Conservation (phyloP, 2,329 filamentous ascomycete species). For the Fusarium hainanense region DNA sequence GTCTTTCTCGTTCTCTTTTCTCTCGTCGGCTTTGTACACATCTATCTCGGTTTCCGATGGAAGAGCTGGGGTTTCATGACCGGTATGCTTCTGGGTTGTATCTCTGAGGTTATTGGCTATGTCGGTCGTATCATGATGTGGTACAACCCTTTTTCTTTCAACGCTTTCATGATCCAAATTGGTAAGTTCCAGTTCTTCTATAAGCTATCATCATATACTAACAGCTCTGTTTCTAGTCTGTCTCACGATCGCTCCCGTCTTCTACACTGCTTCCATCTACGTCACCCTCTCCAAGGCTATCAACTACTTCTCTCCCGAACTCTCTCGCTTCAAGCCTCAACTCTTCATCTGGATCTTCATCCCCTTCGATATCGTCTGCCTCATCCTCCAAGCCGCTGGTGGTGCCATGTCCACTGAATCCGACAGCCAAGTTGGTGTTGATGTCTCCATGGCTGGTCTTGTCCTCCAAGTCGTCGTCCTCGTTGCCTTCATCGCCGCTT, state of each 20-base stretch:
- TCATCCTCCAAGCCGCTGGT: conserved; percentile 67
- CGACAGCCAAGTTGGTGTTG: conserved; percentile 51
- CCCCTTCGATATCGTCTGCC: conserved; percentile 66
- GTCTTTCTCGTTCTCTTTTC: conserved; percentile 63
- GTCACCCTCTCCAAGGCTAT: conserved; percentile 65
- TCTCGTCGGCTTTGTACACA: conserved; percentile 55
- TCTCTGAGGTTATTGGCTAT: conserved; percentile 71
- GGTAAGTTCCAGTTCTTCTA: conserved; percentile 50
- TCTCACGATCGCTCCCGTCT: conserved; percentile 62
- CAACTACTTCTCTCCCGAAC: conserved; percentile 52
- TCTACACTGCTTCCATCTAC: conserved; percentile 72
- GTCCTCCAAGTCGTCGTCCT: conserved; percentile 69
- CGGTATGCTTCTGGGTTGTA: conserved; percentile 66
- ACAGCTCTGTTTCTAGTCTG: conserved; percentile 54
- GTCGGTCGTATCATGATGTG: conserved; percentile 67
- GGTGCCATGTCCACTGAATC: conserved; percentile 61
- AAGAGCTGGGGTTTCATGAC: conserved; percentile 60
- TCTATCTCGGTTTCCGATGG: conserved; percentile 59
- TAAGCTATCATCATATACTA: neutral
- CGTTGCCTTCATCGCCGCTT: conserved; percentile 60
- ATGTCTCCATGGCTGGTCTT: conserved; percentile 63
- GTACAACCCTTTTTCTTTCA: conserved; percentile 67
- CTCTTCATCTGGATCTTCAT: conserved; percentile 63
- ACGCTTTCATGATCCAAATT: conserved; percentile 74
- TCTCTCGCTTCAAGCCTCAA: conserved; percentile 58